Conservation (phyloP, 2,329 filamentous ascomycete genomes). For the Fusarium secorum region DNA sequence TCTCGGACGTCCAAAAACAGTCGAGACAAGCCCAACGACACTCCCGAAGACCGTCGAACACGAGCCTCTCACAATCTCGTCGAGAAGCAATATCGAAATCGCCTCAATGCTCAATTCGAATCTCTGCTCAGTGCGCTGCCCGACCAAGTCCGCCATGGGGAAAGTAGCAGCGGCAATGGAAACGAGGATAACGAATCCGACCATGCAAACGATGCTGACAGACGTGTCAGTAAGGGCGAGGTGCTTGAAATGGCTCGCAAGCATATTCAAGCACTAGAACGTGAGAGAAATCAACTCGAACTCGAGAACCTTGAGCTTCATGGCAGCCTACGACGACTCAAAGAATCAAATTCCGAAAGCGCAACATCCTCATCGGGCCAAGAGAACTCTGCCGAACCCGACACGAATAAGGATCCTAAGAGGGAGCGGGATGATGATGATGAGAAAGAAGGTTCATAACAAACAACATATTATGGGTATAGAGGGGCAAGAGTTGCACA, state of each 20-base stretch:
- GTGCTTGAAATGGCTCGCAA: slow-evolving; percentile 43
- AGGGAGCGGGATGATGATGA: slow-evolving; percentile 1
- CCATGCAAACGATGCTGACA: slow-evolving; percentile 34
- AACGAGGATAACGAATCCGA: slow-evolving; percentile 36
- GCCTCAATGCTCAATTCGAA: slow-evolving; percentile 41
- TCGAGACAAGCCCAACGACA: slow-evolving; percentile 39
- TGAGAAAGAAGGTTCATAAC: neutral
- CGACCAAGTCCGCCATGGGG: slow-evolving; percentile 31
- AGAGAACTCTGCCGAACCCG: slow-evolving; percentile 25
- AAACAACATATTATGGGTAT: neutral
- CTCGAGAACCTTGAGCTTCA: slow-evolving; percentile 39
- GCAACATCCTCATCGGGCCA: slow-evolving; percentile 11
- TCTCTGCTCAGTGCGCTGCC: slow-evolving; percentile 37
- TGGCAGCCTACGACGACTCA: slow-evolving; percentile 35
- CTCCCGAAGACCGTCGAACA: slow-evolving; percentile 41
- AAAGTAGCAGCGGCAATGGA: slow-evolving; percentile 5
- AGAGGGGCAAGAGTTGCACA: neutral
- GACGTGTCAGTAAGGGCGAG: slow-evolving; percentile 40
- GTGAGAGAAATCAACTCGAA: slow-evolving; percentile 35
- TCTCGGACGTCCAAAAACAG: slow-evolving; percentile 42
- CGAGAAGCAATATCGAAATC: slow-evolving; percentile 42
- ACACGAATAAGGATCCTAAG: slow-evolving; percentile 20
- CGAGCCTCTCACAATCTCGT: slow-evolving; percentile 42
- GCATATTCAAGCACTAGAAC: slow-evolving; percentile 39
- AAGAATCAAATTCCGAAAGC: slow-evolving; percentile 19